Base-by-base conservation (phyloP, 768 basidiomycete species). In the Termitomyces sp. region DNA sequence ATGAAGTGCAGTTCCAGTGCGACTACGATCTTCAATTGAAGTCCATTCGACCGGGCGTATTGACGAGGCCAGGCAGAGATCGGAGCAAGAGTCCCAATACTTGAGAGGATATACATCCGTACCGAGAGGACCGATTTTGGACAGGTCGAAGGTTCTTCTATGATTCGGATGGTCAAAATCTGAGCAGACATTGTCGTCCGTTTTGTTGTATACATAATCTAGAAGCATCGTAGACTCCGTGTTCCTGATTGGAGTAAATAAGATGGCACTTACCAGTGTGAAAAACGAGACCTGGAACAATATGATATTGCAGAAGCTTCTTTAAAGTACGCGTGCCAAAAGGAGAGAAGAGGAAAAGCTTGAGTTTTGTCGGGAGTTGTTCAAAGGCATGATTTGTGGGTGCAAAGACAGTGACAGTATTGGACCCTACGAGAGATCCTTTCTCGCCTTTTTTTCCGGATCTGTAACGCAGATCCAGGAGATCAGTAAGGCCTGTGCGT, bases 231-330 rank as follows among this genome's bases (percentile, higher is more conserved):
- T 57, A 6, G 11, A 15, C 7, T 24, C 39, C 55, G 39, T 16
- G 4, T n/a, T 39, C 1, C 16, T 16, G 9, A 33, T 12, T 3
- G 13, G 32, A 32, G 20, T 3, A 18, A 2, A 9, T 33, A 20
- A 8, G 53, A 16, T 5, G 6, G 28, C 44, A 66, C 75, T 74
- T 57, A 78, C 86, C 81, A 5, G 81, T 80, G 65, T 84, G 76
- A n/a, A 86, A 71, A 24, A 84, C 72, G 16, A 74, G 61, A 11
- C 77, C 71, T 0, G 84, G 84, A 7, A 84, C 78, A 59, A 84
- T 76, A 70, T 89, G 87, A 71, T 80, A 88, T 49, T 83, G 74
- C 15, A 89, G 66, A 20, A 89, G 60, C 70, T 86, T 87, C 63
- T 74, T 79, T 55, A 89, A 63, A 12, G 72, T 80, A 20, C 65